Evolutionary conservation across 192 early-diverging fungal species (phyloP), one percentile per base, ranked within the genome.

Genomic region (Piromyces finnis): DNA sequence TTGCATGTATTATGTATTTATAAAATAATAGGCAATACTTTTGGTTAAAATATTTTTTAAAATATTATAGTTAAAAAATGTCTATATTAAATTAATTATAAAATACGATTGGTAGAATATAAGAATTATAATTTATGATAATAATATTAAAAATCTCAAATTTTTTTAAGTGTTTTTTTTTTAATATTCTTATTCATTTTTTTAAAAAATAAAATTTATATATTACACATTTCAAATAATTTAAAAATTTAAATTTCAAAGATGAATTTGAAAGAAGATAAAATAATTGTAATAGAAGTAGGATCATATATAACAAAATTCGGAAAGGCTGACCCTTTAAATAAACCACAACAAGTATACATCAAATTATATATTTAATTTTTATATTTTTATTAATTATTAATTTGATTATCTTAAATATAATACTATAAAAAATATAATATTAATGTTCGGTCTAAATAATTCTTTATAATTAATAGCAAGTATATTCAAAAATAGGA

Each of bases 261-360:
- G 22, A 68, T 68, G 51, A 68, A 80, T 77, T 81, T 82, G 14
- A 77, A 81, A 78, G 95, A 97, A 84, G 91, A 91, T 77, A 94
- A 90, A 83, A 93, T 92, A 84, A 87, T 98, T 29, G 93, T 97
- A 22, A 91, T 98, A 80, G 94, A 97, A 86, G 88, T 93, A 30
- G 95, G 97, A 77, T 92, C 93, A 78, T 88, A 88, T 82, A 86
- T 80, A 29, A 93, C 92, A n/a, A 94, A 91, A 82, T 93, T 93
- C 22, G 92, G 94, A 77, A 88, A 89, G 79, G 90, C 88, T 22
- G 97, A 98, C 79, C 93, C 94, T 26, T 91, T 92, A 83, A 88
- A 89, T 59, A 83, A 86, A 12, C 93, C 95, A 12, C 83, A 77
- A 86, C 41, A 83, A 80, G 26, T 84, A 82, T 28, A 81, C 83